Conservation (phyloP, 306 rosid species). For the Dalbergia cultrata region DNA sequence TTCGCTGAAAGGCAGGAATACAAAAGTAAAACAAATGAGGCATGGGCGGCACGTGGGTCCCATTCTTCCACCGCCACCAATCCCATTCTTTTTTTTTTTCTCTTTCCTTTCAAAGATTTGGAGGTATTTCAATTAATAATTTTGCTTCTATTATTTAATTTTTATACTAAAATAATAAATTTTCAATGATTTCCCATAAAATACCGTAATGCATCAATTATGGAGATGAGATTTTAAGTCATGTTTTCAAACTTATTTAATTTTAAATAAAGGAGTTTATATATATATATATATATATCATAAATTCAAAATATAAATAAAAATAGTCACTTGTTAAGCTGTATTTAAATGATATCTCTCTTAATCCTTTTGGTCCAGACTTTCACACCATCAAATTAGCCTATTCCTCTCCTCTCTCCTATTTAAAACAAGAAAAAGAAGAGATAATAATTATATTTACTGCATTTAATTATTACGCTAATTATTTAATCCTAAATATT, state of each 20-base stretch:
- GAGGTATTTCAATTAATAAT: neutral
- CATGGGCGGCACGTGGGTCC: slow-evolving; percentile 44
- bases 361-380: no score
- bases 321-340: no score
- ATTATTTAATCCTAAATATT: no score
- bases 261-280: neutral
- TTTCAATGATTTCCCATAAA: no score
- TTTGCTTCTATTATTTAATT: neutral
- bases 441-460: no score
- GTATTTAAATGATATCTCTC: no score
- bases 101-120: neutral
- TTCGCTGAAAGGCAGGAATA: slow-evolving; percentile 25
- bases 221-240: neutral
- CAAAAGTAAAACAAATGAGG: no score
- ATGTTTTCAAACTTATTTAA: neutral
- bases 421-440: no score
- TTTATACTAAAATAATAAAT: neutral
- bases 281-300: neutral
- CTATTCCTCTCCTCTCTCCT: no score
- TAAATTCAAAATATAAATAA: neutral
- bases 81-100: neutral
- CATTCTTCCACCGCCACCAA: slow-evolving; percentile 39
- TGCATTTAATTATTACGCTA: no score
- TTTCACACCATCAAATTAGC: no score
- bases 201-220: no score